Evolutionary conservation across 495 filamentous ascomycete species (phyloP), one percentile per base, ranked within the genome.

Genomic region (Penicillium crystallinum): DNA sequence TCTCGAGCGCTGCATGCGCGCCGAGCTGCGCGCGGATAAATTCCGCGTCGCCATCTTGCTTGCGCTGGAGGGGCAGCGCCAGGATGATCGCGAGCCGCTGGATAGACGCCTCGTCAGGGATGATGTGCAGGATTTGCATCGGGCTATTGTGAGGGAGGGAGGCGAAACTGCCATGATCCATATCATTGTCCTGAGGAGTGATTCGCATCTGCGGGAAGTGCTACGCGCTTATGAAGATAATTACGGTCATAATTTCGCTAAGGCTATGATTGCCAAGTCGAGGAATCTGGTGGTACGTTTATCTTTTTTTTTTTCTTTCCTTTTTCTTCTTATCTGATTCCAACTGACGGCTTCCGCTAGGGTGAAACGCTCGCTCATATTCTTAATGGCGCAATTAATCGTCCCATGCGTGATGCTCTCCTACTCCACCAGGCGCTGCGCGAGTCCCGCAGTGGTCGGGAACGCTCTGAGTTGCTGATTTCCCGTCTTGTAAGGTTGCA

Each of bases 361-460:
- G 93, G 93, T 40, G 93, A 98, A 72, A 83, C 93, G 17, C 82
- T 98, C 19, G 89, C 92, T 11, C 93, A 98, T 71, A 88, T 97
- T 54, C 87, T 98, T 63, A 96, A 96, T 70, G 93, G 95, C 61
- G 85, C 92, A 35, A 91, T 97, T 70, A 97, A 98, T 71, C 86
- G 88, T 40, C 91, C 93, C 30, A 87, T 95, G 55, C 91, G 93
- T 46, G 93, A 98, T 66, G 89, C 92, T 5, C 80, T 97, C 33
- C 85, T 98, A n/a, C 77, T 98, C 27, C 84, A 95, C 67, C 93
- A 98, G 71, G 91, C 93, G 4, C 80, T 97, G 33, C 81, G 79
- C 9, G 78, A 83, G 57, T 75, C 77, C 0, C 77, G 71, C 43
- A 72, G 75, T n/a, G 86, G 87, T 57, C 75, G 76, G 29, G 78